Base-by-base conservation (phyloP, 1,284 basidiomycete species). In the Anthracocystis panici-leucophaei region DNA sequence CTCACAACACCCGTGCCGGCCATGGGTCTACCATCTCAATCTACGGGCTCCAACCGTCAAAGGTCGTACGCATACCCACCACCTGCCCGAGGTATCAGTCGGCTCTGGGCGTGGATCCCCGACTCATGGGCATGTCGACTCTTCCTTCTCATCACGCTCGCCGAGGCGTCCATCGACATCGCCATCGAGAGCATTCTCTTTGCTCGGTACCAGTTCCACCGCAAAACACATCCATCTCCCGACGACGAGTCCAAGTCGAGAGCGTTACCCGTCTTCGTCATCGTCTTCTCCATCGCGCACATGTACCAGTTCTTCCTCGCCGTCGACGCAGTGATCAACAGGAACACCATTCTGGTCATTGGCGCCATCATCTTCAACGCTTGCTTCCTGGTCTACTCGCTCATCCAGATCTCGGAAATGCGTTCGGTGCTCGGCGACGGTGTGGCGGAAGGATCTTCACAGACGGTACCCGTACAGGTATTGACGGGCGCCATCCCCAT, bases 381-480 rank as follows among this genome's bases (percentile, higher is more conserved):
- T 6, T 75, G 72, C 53, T 79, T 81, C 59, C 63, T 82, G 31
- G 66, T 82, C 56, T 82, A 82, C 61, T 67, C 75, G 50, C 64
- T 65, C 54, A 82, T 82, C 25, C 80, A 82, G 64, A 82, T 81
- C 54, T 70, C 71, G 14, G 80, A 82, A 57, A 81, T 82, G 27
- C 74, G 80, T 7, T 57, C 71, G 14, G 80, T 82, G 38, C 66
- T 82, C 16, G 79, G 79, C 23, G 68, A 71, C 35, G 80, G 80
- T 42, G 79, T 82, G 8, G 65, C 70, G 2, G 62, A 68, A 25
- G 79, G 79, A 21, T 75, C 77, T 8, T 70, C 69, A 18, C 77
- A 82, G 48, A 71, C 60, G 6, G 77, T 82, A 2, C 80, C 80
- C n/a, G 80, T 81, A 10, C 80, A 82, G 50, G 71, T 82, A 20